These are phyloP conservation scores for Hymenoscyphus fructigenus DNA, from an alignment of 2,329 filamentous ascomycete species.

Conservation along the genomic window DNA sequence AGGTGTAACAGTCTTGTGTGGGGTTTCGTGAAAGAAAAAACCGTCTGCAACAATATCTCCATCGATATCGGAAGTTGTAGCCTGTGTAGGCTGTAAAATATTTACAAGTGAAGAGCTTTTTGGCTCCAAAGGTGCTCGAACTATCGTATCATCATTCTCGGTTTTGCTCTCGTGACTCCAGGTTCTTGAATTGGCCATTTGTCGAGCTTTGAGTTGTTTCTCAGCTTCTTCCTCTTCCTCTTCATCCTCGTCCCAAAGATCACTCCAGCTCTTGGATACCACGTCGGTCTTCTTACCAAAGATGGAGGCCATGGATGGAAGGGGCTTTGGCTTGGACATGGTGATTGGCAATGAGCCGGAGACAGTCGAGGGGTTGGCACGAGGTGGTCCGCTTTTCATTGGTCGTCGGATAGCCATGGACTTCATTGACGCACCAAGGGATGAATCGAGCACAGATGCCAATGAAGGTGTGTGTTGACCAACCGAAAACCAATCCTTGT, in stretches of 20 bases:
- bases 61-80: slow-evolving; percentile 52
- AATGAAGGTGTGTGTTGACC: slow-evolving; percentile 77
- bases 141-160: slow-evolving; percentile 45
- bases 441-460: slow-evolving; percentile 81
- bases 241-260: slow-evolving; percentile 96
- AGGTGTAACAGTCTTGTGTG: slow-evolving; percentile 40
- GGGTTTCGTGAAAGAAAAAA: slow-evolving; percentile 71
- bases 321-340: slow-evolving; percentile 71
- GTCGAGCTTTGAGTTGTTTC: slow-evolving; percentile 58
- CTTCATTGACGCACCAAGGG: slow-evolving; percentile 76
- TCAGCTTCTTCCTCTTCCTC: slow-evolving; percentile 68
- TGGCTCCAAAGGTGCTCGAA: slow-evolving; percentile 52
- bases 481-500: slow-evolving; percentile 75
- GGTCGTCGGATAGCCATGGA: slow-evolving; percentile 60
- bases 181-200: slow-evolving; percentile 66
- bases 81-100: slow-evolving; percentile 40
- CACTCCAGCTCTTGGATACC: slow-evolving; percentile 98
- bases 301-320: slow-evolving; percentile 63
- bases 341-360: slow-evolving; percentile 75
- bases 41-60: slow-evolving; percentile 66
- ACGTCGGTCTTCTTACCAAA: slow-evolving; percentile 75
- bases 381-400: slow-evolving; percentile 45
- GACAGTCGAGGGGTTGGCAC: slow-evolving; percentile 56
- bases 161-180: slow-evolving; percentile 65
- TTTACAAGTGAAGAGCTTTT: slow-evolving; percentile 53